Percentiles rank a stretch among this genome's conserved stretches.
Conservation (phyloP, 1,284 basidiomycete species). For the Cutaneotrichosporon sp. region DNA sequence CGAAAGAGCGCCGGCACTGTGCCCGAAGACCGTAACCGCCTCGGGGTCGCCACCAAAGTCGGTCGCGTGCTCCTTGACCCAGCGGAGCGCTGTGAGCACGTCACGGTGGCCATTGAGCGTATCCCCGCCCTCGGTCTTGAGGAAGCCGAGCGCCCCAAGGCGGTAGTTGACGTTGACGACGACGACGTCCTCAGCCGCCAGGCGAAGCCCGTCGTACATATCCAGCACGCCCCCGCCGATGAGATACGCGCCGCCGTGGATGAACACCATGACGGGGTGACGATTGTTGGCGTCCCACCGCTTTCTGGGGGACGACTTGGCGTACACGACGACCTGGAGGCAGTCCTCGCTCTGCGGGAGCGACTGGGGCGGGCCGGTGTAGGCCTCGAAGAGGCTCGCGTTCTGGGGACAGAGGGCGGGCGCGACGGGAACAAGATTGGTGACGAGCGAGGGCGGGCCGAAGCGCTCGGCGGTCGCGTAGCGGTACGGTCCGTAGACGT, state of each 20-base stretch:
- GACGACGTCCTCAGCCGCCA: slow-evolving; percentile 33
- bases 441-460: slow-evolving; percentile 22
- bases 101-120: slow-evolving; percentile 49
- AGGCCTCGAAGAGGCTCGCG: neutral
- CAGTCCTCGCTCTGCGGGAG: neutral
- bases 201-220: neutral
- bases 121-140: slow-evolving; percentile 45
- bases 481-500: slow-evolving; percentile 1
- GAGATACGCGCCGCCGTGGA: slow-evolving; percentile 1
- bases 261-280: slow-evolving; percentile 1
- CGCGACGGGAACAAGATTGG: neutral
- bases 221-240: neutral
- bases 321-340: neutral
- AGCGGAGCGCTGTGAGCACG: slow-evolving; percentile 56
- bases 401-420: slow-evolving; percentile 63
- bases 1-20: slow-evolving; percentile 49
- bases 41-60: slow-evolving; percentile 55
- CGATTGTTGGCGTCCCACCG: neutral
- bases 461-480: slow-evolving; percentile 41
- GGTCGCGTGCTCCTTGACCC: slow-evolving; percentile 54
- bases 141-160: slow-evolving; percentile 55
- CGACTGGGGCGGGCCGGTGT: neutral
- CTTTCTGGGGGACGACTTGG: neutral
- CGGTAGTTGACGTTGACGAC: slow-evolving; percentile 56
- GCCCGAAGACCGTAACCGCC: slow-evolving; percentile 52